Evolutionary conservation across 306 rosid genomes (phyloP).

Genomic region (Acacia melanoxylon): DNA sequence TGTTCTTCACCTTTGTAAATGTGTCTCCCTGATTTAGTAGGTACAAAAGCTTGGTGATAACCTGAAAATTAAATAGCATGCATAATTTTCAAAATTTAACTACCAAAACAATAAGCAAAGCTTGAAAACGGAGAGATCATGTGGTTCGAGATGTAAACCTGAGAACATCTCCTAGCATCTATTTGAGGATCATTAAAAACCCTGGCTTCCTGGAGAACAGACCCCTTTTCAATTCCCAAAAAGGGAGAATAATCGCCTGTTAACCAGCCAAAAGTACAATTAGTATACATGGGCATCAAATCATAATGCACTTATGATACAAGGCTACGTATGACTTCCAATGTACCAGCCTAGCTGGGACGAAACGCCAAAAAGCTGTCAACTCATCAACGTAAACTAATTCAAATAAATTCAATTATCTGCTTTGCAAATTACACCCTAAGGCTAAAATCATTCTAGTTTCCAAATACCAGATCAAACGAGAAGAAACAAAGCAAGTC

Average conservation of each 20-base stretch:
- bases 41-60: slow-evolving; percentile 91
- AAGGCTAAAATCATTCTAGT: slow-evolving; percentile 8
- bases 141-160: slow-evolving; percentile 52
- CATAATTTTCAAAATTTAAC: slow-evolving; percentile 29
- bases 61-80: slow-evolving; percentile 48
- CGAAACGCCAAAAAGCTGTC: slow-evolving; percentile 10
- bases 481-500: slow-evolving; percentile 33
- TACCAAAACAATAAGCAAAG: slow-evolving; percentile 25
- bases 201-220: slow-evolving; percentile 97
- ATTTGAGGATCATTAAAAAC: slow-evolving; percentile 98
- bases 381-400: slow-evolving; percentile 21
- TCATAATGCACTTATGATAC: background rate
- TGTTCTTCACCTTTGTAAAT: slow-evolving; percentile 76
- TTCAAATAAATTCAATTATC: slow-evolving; percentile 33
- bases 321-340: background rate
- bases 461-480: slow-evolving; percentile 34
- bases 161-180: slow-evolving; percentile 96
- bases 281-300: slow-evolving; percentile 5
- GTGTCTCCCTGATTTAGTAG: slow-evolving; percentile 95
- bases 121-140: slow-evolving; percentile 19
- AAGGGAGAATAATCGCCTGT: slow-evolving; percentile 90
- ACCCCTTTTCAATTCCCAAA: slow-evolving; percentile 94
- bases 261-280: slow-evolving; percentile 39
- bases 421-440: slow-evolving; percentile 40
- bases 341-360: background rate